Base-by-base conservation (phyloP, 129 eudicot genomes). In the Arctium minus region DNA sequence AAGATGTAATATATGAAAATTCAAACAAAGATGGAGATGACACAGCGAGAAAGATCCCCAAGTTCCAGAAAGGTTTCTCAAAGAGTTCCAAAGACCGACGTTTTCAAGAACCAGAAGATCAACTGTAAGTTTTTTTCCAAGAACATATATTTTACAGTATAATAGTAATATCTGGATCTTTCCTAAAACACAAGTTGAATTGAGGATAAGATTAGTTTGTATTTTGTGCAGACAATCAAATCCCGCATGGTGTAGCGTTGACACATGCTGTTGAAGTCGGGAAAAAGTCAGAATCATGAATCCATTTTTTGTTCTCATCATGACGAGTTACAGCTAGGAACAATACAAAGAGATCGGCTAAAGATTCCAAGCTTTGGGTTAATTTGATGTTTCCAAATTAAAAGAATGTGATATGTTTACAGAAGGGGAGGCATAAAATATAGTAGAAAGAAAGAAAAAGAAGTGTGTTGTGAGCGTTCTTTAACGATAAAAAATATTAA, bases 1-100 rank as follows among this genome's bases (percentile, higher is more conserved):
- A 79, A 65, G 87, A 85, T 22, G 79, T 85, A 46, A 35, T 29
- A 32, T 85, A 79, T 38, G 85, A 76, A 85, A 85, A 85, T 8
- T 71, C 79, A 29, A 79, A 79, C 77, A 85, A 79, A 79, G 74
- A 46, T 22, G 80, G 81, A 68, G 81, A 85, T 67, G 75, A 65
- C 39, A 32, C 38, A 13, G 11, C 37, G 40, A 84, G 76, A 69
- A 70, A 30, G 80, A 84, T 37, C 8, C 82, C 40, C 11, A 83
- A 60, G 18, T 42, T 73, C 72, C 75, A 79, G 22, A 84, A 39
- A 73, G 76, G 84, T 70, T 73, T 79, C 29, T 85, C 87, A 32
- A 85, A 80, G 81, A 56, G 67, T 50, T 68, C 71, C 44, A 78
- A 80, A 74, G 84, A 68, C 53, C 76, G 79, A 1, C 81, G 33